Conservation (phyloP, 2,329 filamentous ascomycete genomes). For the Fusarium tjaetaba region DNA sequence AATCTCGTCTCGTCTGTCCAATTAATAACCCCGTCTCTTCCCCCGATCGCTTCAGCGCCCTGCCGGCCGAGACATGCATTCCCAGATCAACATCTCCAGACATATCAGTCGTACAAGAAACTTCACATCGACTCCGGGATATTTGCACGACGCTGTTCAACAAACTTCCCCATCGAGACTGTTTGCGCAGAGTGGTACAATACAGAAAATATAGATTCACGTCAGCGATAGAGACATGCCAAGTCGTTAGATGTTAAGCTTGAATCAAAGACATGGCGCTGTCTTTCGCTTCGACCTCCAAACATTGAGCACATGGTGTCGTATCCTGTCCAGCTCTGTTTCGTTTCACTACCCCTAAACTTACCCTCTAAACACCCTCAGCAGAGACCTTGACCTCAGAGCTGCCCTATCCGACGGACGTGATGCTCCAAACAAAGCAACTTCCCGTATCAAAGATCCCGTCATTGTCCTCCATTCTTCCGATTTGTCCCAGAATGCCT, state of each 20-base stretch:
- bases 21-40: conserved; percentile 17
- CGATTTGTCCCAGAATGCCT: conserved; percentile 1
- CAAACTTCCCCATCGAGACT: conserved; percentile 6
- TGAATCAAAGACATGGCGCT: conserved; percentile 28
- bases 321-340: conserved; percentile 8
- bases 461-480: conserved; percentile 27
- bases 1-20: conserved; percentile 37
- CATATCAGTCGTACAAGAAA: conserved; percentile 11
- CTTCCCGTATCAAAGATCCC: conserved; percentile 18
- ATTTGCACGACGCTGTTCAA: conserved; percentile 1
- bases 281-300: conserved; percentile 33
- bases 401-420: not conserved
- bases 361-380: not conserved
- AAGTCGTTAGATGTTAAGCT: conserved; percentile 16
- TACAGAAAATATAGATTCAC: not conserved
- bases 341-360: not conserved
- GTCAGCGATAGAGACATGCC: not conserved
- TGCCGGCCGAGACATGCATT: conserved; percentile 40
- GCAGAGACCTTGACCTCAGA: not conserved
- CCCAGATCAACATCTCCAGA: conserved; percentile 13
- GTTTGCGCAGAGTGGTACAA: conserved; percentile 21
- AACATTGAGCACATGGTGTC: conserved; percentile 16
- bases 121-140: conserved; percentile 5
- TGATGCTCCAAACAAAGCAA: conserved; percentile 17
- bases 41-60: conserved; percentile 31